A percentile compares a stretch with the other conserved stretches of the same genome.
Evolutionary conservation across 2,329 filamentous ascomycete species (phyloP).

Genomic region (Lachnellula cervina): DNA sequence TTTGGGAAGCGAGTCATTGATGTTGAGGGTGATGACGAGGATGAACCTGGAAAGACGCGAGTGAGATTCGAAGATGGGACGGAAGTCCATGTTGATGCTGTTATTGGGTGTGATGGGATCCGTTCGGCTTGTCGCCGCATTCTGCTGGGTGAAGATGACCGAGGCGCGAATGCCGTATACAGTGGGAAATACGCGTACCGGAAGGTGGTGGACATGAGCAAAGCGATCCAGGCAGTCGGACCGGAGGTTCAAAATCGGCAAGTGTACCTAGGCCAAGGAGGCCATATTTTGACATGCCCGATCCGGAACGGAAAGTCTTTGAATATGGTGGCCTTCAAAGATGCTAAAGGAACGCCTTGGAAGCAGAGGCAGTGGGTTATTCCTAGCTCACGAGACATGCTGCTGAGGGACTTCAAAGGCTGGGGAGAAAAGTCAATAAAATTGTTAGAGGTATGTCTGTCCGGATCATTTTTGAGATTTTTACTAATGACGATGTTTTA

Average conservation of each 20-base stretch:
- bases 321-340: slow-evolving; percentile 49
- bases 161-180: slow-evolving; percentile 44
- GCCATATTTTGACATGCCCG: slow-evolving; percentile 56
- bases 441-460: slow-evolving; percentile 15
- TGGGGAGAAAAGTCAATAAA: slow-evolving; percentile 35
- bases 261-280: slow-evolving; percentile 52
- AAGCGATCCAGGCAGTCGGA: slow-evolving; percentile 43
- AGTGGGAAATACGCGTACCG: slow-evolving; percentile 57
- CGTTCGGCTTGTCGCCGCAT: slow-evolving; percentile 47
- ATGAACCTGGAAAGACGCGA: slow-evolving; percentile 18
- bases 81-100: slow-evolving; percentile 37
- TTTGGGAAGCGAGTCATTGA: slow-evolving; percentile 31
- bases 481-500: not conserved
- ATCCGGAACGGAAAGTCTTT: slow-evolving; percentile 48
- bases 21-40: slow-evolving; percentile 17
- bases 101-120: slow-evolving; percentile 60
- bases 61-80: slow-evolving; percentile 41
- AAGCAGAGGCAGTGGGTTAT: slow-evolving; percentile 36
- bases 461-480: not conserved
- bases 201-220: slow-evolving; percentile 52
- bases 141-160: slow-evolving; percentile 44
- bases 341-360: slow-evolving; percentile 38
- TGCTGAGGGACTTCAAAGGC: slow-evolving; percentile 35
- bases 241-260: slow-evolving; percentile 42
- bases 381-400: slow-evolving; percentile 37